A percentile compares a stretch with the other conserved stretches of the same genome.
Evolutionary conservation across 108 stramenopile species (phyloP).

Genomic region (Skeletonema costatum): DNA sequence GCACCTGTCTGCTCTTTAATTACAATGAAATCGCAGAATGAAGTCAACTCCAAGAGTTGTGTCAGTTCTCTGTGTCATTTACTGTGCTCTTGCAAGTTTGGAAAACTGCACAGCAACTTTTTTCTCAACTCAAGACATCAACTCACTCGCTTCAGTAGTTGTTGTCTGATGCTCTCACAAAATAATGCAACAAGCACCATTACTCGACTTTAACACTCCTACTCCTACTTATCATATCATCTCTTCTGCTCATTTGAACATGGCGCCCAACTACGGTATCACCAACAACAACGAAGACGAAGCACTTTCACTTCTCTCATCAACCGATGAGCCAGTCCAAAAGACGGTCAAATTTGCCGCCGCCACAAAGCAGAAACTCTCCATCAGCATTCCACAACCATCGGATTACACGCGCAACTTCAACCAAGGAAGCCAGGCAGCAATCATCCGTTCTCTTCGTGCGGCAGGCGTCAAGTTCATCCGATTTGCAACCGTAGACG

Average conservation of each 20-base stretch:
- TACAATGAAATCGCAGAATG: too few species aligned
- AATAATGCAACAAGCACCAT: too few species aligned
- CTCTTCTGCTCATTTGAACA: background rate
- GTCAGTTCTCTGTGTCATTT: too few species aligned
- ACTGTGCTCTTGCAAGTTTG: too few species aligned
- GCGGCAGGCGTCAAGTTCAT: slow-evolving; percentile 76
- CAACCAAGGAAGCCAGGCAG: slow-evolving; percentile 27
- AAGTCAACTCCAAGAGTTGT: too few species aligned
- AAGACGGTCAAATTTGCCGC: background rate
- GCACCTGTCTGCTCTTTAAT: too few species aligned
- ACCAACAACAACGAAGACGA: background rate
- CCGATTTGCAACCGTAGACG: slow-evolving; percentile 68
- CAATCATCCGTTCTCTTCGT: slow-evolving; percentile 69
- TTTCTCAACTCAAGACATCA: too few species aligned
- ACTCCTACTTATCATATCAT: too few species aligned
- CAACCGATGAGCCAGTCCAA: background rate
- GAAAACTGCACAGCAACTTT: too few species aligned
- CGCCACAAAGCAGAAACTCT: background rate
- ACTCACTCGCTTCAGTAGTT: too few species aligned
- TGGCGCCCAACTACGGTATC: background rate
- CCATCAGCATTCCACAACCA: slow-evolving; percentile 9
- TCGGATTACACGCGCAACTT: slow-evolving; percentile 15
- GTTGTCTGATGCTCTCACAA: too few species aligned
- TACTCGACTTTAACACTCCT: too few species aligned
- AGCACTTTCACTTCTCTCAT: background rate